These are phyloP conservation scores for Globisporangium echinulatum DNA, from an alignment of 352 stramenopile genomes.

Conservation along the genomic window DNA sequence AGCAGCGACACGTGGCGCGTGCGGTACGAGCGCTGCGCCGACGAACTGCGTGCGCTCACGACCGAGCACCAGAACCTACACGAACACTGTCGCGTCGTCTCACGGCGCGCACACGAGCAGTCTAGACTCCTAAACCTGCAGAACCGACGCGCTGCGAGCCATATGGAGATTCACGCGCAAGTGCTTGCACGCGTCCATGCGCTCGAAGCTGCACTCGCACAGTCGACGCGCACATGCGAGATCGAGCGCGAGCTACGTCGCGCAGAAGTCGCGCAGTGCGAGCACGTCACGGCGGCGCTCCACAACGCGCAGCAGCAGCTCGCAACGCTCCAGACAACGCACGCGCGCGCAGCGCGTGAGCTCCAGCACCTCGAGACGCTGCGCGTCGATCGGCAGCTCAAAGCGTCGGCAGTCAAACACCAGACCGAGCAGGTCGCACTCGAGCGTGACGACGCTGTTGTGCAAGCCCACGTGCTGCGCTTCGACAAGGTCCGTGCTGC, in stretches of 20 bases:
- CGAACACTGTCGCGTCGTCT: conserved; percentile 46
- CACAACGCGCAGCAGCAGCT: conserved; percentile 46
- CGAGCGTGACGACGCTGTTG: conserved; percentile 44
- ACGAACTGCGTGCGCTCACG: conserved; percentile 22
- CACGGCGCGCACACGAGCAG: conserved; percentile 57
- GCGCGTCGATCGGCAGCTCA: conserved; percentile 49
- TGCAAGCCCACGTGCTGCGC: conserved; percentile 32
- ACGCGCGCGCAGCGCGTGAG: conserved; percentile 38
- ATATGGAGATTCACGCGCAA: conserved; percentile 55
- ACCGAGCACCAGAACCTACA: conserved; percentile 29
- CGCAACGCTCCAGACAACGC: conserved; percentile 36
- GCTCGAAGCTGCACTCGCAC: conserved; percentile 37
- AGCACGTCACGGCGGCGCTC: conserved; percentile 43
- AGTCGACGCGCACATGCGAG: conserved; percentile 31
- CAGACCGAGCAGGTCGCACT: conserved; percentile 42
- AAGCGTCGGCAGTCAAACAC: conserved; percentile 39
- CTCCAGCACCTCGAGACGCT: conserved; percentile 49
- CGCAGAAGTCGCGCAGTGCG: conserved; percentile 46
- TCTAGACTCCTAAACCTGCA: conserved; percentile 61
- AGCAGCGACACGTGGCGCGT: conserved; percentile 19
- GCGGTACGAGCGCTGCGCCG: conserved; percentile 18
- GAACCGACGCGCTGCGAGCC: conserved; percentile 35
- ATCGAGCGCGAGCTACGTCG: conserved; percentile 46
- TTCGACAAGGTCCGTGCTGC: conserved; percentile 33
- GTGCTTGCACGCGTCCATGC: conserved; percentile 36